Evolutionary conservation across 495 filamentous ascomycete genomes (phyloP).

Genomic region (Lasiosphaeria miniovina): DNA sequence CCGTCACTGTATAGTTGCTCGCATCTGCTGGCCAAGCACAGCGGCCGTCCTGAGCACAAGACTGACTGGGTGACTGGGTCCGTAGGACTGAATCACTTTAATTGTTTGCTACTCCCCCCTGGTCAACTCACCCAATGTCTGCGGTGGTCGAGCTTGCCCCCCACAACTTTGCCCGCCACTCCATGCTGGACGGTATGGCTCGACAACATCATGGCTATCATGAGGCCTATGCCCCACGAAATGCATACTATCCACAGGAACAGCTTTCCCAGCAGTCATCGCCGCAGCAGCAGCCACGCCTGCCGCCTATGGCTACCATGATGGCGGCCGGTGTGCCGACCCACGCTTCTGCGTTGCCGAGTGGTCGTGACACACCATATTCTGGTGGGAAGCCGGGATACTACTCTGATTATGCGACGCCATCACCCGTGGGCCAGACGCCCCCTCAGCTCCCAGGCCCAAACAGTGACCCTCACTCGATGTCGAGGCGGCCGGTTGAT

Average conservation of each 20-base stretch:
- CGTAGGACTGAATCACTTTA: slow-evolving; percentile 16
- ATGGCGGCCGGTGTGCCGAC: slow-evolving; percentile 21
- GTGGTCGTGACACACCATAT: slow-evolving; percentile 29
- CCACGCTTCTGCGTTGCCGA: slow-evolving; percentile 24
- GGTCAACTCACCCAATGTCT: slow-evolving; percentile 32
- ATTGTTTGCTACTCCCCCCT: slow-evolving; percentile 7
- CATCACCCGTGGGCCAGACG: slow-evolving; percentile 36
- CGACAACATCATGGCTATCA: slow-evolving; percentile 42
- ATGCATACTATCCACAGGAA: slow-evolving; percentile 40
- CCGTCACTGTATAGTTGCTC: slow-evolving; percentile 15
- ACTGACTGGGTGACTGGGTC: slow-evolving; percentile 17
- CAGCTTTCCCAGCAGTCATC: slow-evolving; percentile 25
- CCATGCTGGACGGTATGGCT: slow-evolving; percentile 47
- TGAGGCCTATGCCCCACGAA: slow-evolving; percentile 39
- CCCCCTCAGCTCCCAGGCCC: slow-evolving; percentile 34
- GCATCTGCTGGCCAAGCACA: background rate
- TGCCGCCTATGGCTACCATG: slow-evolving; percentile 32
- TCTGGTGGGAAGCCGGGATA: slow-evolving; percentile 18
- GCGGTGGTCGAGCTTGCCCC: slow-evolving; percentile 39
- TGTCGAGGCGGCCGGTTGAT: slow-evolving; percentile 34
- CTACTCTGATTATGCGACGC: slow-evolving; percentile 35
- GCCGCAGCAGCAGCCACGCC: slow-evolving; percentile 17
- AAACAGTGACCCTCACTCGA: slow-evolving; percentile 32
- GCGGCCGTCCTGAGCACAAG: slow-evolving; percentile 6
- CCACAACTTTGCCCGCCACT: slow-evolving; percentile 41